These are phyloP conservation scores for Petasospora fabianii DNA, from an alignment of 1,139 yeast species.

Conservation along the genomic window DNA sequence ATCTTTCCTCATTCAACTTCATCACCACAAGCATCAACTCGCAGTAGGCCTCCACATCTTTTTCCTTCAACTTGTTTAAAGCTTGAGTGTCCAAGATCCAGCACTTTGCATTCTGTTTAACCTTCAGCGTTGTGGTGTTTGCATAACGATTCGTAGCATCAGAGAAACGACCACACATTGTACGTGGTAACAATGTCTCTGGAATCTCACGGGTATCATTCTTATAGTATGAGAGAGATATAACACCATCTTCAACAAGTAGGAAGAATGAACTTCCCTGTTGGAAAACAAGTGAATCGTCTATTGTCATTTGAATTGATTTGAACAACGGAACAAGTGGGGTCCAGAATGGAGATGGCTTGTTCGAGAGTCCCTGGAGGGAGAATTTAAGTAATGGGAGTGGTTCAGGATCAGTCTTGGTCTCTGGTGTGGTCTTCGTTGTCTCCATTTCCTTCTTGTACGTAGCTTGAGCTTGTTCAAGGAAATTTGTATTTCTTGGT, in stretches of 20 bases:
- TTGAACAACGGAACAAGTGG: constrained; percentile 48
- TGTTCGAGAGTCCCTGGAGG: constrained; percentile 60
- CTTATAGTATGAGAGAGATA: constrained; percentile 56
- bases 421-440: constrained; percentile 1
- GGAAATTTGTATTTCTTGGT: constrained; percentile 36
- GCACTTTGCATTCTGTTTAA: constrained; percentile 50
- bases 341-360: constrained; percentile 65
- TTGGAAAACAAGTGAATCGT: constrained; percentile 8
- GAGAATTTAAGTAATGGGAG: constrained; percentile 66
- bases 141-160: constrained; percentile 18
- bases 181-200: constrained; percentile 83
- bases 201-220: constrained; percentile 41
- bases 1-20: constrained; percentile 66
- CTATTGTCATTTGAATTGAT: constrained; percentile 30
- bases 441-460: constrained; percentile 20
- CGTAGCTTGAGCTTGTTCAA: constrained; percentile 34
- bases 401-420: constrained; percentile 41
- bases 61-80: constrained; percentile 32
- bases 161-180: constrained; percentile 63
- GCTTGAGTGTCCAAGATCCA: constrained; percentile 63
- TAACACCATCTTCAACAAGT: constrained; percentile 75
- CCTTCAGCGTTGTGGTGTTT: neutral
- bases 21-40: constrained; percentile 67
- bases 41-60: constrained; percentile 49
- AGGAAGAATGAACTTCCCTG: constrained; percentile 52